A percentile compares a stretch with the other conserved stretches of the same genome.
Evolutionary conservation across 148 eudicot species (phyloP).

Genomic region (Camellia sinensis): DNA sequence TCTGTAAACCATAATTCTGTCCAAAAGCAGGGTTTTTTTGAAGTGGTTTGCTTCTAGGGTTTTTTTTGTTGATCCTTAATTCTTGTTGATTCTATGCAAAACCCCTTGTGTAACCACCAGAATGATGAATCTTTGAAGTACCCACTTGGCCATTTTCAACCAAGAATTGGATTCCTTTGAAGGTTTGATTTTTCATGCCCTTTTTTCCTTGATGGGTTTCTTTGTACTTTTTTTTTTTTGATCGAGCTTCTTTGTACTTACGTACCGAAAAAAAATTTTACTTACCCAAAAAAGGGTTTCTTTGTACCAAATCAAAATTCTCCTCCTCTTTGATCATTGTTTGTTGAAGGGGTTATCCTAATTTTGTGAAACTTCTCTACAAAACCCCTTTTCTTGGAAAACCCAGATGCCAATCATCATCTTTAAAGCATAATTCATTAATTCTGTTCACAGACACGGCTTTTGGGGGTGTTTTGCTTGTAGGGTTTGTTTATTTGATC

Average conservation of each 20-base stretch:
- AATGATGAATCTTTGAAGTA: constrained; percentile 15
- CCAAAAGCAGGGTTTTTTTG: not conserved
- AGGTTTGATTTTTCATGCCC: constrained; percentile 1
- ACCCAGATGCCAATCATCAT: not conserved
- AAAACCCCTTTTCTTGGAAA: not conserved
- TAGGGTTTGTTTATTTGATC: not conserved
- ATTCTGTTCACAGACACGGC: not conserved
- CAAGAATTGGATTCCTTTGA: constrained; percentile 11
- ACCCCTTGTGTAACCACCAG: not conserved
- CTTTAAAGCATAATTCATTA: not conserved
- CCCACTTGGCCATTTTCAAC: constrained; percentile 16
- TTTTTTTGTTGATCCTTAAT: not conserved
- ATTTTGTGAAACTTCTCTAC: constrained; percentile 6
- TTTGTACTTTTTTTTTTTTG: too few species aligned
- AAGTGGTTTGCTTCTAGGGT: not conserved
- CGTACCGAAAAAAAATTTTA: too few species aligned
- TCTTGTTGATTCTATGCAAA: constrained; percentile 11
- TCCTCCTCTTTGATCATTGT: constrained; percentile 11
- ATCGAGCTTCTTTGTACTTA: not conserved
- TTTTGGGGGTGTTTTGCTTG: not conserved
- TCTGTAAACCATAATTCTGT: not conserved
- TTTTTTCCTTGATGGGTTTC: constrained; percentile 15
- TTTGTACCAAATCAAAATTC: not conserved
- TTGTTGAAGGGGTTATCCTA: constrained; percentile 17
- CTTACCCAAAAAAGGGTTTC: too few species aligned